Evolutionary conservation across 257 asterid genomes (phyloP).

Genomic region (Primulina huaijiensis): DNA sequence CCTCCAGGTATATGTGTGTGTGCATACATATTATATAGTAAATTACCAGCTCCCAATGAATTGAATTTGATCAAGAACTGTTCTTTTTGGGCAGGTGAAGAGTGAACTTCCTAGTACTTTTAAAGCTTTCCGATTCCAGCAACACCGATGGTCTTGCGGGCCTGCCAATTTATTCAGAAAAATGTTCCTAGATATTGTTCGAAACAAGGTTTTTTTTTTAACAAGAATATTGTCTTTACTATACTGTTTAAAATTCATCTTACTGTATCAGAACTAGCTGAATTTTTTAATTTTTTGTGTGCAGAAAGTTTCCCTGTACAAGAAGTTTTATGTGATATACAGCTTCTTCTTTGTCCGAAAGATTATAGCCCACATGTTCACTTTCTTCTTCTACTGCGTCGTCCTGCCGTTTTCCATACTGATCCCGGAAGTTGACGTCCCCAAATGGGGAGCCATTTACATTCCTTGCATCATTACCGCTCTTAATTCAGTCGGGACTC

Average conservation of each 20-base stretch:
- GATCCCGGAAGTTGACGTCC: conserved; percentile 53
- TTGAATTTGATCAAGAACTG: background rate
- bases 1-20: conserved; percentile 37
- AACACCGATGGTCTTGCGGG: conserved; percentile 97
- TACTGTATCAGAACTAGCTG: background rate
- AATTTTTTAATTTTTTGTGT: background rate
- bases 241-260: too few relatives aligned
- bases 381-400: conserved; percentile 58
- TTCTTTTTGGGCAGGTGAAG: conserved; percentile 43
- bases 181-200: conserved; percentile 78
- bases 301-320: conserved; percentile 80
- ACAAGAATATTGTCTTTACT: background rate
- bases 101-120: conserved; percentile 97
- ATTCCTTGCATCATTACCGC: conserved; percentile 56
- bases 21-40: too few relatives aligned
- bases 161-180: conserved; percentile 93
- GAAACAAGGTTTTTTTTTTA: conserved; percentile 57
- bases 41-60: background rate
- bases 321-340: conserved; percentile 91
- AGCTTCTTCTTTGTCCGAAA: conserved; percentile 97
- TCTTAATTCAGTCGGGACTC: conserved; percentile 67
- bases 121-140: conserved; percentile 93
- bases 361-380: conserved; percentile 88
- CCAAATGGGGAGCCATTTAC: conserved; percentile 30
- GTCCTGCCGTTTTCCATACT: conserved; percentile 46